Percentiles rank a stretch among this genome's conserved stretches.
These are phyloP conservation scores for Litchi chinensis DNA, from an alignment of 345 rosid genomes.

Conservation along the genomic window DNA sequence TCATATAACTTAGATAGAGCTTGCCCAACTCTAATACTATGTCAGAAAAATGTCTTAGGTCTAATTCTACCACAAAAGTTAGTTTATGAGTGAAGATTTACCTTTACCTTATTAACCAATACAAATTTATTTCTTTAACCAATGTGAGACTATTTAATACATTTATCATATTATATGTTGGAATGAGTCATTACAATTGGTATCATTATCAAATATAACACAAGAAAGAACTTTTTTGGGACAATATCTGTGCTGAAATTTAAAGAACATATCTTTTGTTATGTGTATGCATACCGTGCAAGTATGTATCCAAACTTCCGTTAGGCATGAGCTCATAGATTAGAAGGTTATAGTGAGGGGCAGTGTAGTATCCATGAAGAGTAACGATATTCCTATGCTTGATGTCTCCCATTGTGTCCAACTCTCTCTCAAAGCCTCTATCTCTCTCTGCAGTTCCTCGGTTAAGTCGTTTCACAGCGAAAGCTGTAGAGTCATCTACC, in stretches of 20 bases:
- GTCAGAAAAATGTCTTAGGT: no score
- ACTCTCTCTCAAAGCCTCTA: constrained; percentile 71
- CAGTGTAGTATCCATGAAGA: constrained; percentile 75
- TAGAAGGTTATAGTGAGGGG: constrained; percentile 68
- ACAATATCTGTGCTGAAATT: not conserved
- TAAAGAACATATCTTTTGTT: not conserved
- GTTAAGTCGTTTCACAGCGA: constrained; percentile 81
- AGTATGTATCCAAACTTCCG: constrained; percentile 67
- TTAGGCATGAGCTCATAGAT: constrained; percentile 88
- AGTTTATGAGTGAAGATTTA: no score
- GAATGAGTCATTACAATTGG: no score
- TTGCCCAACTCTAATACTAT: no score
- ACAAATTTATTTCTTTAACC: no score
- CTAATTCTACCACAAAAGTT: no score
- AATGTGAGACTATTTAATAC: no score
- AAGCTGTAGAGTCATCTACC: constrained; percentile 50
- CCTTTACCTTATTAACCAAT: no score
- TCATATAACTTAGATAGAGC: no score
- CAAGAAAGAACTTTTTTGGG: not conserved
- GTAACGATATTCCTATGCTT: constrained; percentile 85
- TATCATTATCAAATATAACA: not conserved
- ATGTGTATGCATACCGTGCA: constrained; percentile 48
- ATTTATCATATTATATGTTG: no score
- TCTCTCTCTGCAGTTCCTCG: constrained; percentile 74
- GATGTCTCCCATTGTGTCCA: constrained; percentile 84